These are phyloP conservation scores for Ambrosiella cleistominuta DNA, from an alignment of 2,329 filamentous ascomycete genomes.

Conservation along the genomic window DNA sequence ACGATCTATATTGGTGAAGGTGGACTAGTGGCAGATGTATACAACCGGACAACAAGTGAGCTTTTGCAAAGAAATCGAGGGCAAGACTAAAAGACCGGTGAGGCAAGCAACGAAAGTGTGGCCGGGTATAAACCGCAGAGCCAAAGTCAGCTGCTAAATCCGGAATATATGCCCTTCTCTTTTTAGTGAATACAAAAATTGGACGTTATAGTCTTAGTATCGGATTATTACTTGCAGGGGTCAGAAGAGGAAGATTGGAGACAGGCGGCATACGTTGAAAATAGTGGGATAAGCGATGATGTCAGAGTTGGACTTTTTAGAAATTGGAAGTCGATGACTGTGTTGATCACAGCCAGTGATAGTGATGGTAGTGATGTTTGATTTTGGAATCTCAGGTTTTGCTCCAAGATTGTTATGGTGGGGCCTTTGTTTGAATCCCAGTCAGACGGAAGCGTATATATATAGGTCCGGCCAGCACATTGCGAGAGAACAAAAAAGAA, in stretches of 20 bases:
- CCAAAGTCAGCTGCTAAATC: not conserved
- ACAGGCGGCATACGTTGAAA: too few species aligned
- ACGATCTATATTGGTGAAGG: not conserved
- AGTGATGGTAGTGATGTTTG: too few species aligned
- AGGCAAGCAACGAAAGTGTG: not conserved
- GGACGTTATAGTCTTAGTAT: too few species aligned
- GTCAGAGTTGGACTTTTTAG: too few species aligned
- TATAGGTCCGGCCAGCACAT: not conserved
- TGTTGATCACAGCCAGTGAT: too few species aligned
- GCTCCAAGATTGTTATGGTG: too few species aligned
- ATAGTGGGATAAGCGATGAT: too few species aligned
- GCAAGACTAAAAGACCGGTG: not conserved
- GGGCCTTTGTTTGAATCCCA: not conserved
- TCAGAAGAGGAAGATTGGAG: too few species aligned
- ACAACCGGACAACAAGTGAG: slow-evolving; percentile 9
- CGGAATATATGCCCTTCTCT: not conserved
- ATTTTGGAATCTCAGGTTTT: too few species aligned
- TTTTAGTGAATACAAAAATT: not conserved
- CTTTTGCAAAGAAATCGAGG: slow-evolving; percentile 3
- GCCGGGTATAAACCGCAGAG: not conserved
- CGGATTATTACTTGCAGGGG: too few species aligned
- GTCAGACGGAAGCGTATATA: not conserved
- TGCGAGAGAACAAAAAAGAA: not conserved
- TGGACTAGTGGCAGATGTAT: slow-evolving; percentile 1
- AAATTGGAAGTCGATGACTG: too few species aligned